Percentiles rank a stretch among this genome's conserved stretches.
These are phyloP conservation scores for Balamuthia mandrillaris DNA, from an alignment of 208 protist species.

Conservation along the genomic window DNA sequence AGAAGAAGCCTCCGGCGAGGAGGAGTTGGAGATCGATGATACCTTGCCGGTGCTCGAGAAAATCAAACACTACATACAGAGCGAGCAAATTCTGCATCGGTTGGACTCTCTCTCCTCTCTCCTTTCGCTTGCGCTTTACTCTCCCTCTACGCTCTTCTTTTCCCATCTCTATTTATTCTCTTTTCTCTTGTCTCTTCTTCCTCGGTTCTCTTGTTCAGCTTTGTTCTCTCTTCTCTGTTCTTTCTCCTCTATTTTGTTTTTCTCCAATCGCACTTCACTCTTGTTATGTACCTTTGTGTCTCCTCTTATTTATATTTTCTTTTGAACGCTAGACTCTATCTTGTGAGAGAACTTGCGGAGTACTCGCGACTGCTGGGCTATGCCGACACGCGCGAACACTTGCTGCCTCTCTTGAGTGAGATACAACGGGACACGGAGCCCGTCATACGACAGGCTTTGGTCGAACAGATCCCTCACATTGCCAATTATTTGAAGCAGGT, in stretches of 20 bases:
- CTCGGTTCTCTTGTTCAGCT: too few relatives aligned
- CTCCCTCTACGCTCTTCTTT: too few relatives aligned
- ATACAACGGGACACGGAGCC: constrained; percentile 11
- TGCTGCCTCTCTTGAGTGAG: background rate
- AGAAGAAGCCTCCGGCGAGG: background rate
- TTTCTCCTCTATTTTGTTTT: too few relatives aligned
- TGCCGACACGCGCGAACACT: background rate
- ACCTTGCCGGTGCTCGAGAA: background rate
- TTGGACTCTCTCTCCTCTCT: background rate
- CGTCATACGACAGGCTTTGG: background rate
- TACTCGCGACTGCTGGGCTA: background rate
- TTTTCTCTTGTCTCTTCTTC: too few relatives aligned
- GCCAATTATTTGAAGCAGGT: background rate
- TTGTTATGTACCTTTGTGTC: background rate
- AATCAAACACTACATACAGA: background rate
- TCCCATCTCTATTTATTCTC: too few relatives aligned
- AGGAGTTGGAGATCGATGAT: constrained; percentile 18
- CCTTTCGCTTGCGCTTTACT: too few relatives aligned
- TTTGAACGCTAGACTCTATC: background rate
- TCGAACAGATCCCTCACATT: constrained; percentile 13
- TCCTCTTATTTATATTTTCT: too few relatives aligned
- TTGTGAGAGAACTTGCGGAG: background rate
- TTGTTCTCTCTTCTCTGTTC: too few relatives aligned
- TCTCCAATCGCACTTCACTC: background rate
- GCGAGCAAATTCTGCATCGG: background rate